These are phyloP conservation scores for Candida ulmi DNA, from an alignment of 805 yeast genomes.

Conservation along the genomic window DNA sequence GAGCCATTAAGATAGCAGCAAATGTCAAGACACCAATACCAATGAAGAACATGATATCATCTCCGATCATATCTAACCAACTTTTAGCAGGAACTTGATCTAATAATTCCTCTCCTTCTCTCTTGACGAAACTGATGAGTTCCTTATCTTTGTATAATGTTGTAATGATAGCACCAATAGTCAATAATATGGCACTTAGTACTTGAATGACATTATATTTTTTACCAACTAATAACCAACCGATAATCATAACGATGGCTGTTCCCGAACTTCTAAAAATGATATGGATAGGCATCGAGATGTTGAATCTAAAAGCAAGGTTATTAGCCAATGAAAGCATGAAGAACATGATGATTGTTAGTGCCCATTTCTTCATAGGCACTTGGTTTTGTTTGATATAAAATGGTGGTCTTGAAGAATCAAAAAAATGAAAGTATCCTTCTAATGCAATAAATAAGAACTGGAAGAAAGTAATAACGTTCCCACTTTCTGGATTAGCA, in stretches of 20 bases:
- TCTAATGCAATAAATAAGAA: constrained; percentile 46
- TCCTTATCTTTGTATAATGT: constrained; percentile 17
- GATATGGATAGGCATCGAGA: constrained; percentile 64
- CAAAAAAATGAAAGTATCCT: constrained; percentile 34
- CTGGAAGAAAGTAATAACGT: constrained; percentile 52
- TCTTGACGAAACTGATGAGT: constrained; percentile 5
- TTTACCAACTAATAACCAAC: constrained; percentile 40
- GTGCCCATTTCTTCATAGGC: constrained; percentile 38
- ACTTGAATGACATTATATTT: constrained; percentile 42
- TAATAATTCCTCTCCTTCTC: constrained; percentile 3
- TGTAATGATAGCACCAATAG: constrained; percentile 39
- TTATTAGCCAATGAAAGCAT: constrained; percentile 50
- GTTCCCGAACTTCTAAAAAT: constrained; percentile 62
- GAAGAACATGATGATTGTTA: constrained; percentile 47
- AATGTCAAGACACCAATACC: constrained; percentile 29
- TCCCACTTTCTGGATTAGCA: constrained; percentile 34
- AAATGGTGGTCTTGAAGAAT: constrained; percentile 24
- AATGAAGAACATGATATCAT: constrained; percentile 6
- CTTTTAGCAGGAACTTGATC: background rate
- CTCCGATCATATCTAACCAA: background rate
- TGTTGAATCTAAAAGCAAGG: constrained; percentile 46
- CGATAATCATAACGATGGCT: constrained; percentile 53
- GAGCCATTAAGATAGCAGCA: constrained; percentile 42
- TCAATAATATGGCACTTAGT: constrained; percentile 42
- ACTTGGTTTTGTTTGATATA: constrained; percentile 30